These are phyloP conservation scores for Candida nonsorbophila DNA, from an alignment of 805 yeast genomes.

Conservation along the genomic window DNA sequence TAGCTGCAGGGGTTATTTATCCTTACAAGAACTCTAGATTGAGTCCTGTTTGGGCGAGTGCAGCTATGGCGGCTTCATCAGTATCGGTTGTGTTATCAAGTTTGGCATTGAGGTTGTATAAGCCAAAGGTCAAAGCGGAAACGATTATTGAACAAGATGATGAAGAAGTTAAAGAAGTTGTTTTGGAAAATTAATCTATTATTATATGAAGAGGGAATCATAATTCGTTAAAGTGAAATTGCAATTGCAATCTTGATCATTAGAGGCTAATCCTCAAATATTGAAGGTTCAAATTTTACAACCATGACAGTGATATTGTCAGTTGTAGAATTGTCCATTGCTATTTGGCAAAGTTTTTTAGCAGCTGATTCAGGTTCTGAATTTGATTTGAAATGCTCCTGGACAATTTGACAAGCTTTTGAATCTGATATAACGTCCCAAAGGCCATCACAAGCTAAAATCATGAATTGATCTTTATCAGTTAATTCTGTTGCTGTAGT, in stretches of 20 bases:
- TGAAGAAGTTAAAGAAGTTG: slow-evolving; percentile 8
- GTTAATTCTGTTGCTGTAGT: slow-evolving; percentile 81
- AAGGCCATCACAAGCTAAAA: slow-evolving; percentile 92
- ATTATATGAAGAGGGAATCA: not conserved
- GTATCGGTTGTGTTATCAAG: slow-evolving; percentile 56
- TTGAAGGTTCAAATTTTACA: slow-evolving; percentile 47
- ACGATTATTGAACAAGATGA: slow-evolving; percentile 6
- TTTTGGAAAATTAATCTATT: not conserved
- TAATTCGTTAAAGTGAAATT: no score
- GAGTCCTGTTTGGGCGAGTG: slow-evolving; percentile 63
- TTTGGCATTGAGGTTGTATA: slow-evolving; percentile 44
- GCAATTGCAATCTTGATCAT: slow-evolving; percentile 5
- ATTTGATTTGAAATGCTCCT: slow-evolving; percentile 34
- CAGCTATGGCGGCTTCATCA: slow-evolving; percentile 60
- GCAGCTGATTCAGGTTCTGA: slow-evolving; percentile 62
- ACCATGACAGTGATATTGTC: slow-evolving; percentile 96
- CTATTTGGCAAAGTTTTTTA: slow-evolving; percentile 59
- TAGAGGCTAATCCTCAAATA: slow-evolving; percentile 24
- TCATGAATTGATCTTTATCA: slow-evolving; percentile 66
- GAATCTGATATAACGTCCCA: slow-evolving; percentile 94
- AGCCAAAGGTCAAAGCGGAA: slow-evolving; percentile 25
- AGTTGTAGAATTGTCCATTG: slow-evolving; percentile 73
- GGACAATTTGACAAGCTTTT: slow-evolving; percentile 71
- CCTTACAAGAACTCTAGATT: slow-evolving; percentile 50
- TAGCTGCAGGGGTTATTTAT: slow-evolving; percentile 64